Percentiles rank a stretch among this genome's conserved stretches.
Conservation (phyloP, 176 grass and related monocot genomes). For the Saccharum officinarum region DNA sequence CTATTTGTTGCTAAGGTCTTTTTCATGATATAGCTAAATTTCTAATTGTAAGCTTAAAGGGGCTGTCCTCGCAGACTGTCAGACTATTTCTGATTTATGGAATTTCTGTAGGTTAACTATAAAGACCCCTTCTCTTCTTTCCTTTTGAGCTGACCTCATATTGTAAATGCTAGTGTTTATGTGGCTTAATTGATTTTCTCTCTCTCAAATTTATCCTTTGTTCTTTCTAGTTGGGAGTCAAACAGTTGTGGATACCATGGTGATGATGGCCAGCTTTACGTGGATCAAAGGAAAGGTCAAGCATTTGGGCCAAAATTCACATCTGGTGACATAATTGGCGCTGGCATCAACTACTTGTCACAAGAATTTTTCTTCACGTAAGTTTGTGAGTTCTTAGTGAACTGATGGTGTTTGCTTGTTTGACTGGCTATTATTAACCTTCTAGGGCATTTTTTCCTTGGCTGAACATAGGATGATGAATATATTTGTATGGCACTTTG, state of each 20-base stretch:
- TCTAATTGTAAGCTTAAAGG: not conserved
- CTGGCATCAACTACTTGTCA: constrained; percentile 82
- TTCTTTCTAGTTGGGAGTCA: constrained; percentile 72
- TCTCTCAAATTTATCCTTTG: constrained; percentile 8
- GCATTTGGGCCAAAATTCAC: constrained; percentile 92
- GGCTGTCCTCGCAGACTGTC: not conserved
- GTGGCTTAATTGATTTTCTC: not conserved
- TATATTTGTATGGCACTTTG: not conserved
- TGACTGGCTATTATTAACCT: constrained; percentile 11
- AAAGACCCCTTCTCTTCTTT: not conserved
- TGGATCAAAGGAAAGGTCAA: constrained; percentile 58
- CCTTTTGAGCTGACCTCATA: constrained; percentile 12
- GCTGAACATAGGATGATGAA: not conserved
- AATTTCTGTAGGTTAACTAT: not conserved
- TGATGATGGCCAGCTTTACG: constrained; percentile 79
- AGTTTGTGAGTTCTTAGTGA: constrained; percentile 38
- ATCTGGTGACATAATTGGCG: constrained; percentile 77
- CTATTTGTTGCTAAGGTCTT: not conserved
- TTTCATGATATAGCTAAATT: not conserved
- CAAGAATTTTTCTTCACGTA: constrained; percentile 94
- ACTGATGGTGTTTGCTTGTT: constrained; percentile 6
- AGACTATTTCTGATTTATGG: constrained; percentile 15
- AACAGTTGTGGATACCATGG: constrained; percentile 96
- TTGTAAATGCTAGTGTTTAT: constrained; percentile 19
- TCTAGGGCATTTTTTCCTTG: not conserved